Evolutionary conservation across 768 basidiomycete species (phyloP).

Genomic region (Leccinum uliginosum): DNA sequence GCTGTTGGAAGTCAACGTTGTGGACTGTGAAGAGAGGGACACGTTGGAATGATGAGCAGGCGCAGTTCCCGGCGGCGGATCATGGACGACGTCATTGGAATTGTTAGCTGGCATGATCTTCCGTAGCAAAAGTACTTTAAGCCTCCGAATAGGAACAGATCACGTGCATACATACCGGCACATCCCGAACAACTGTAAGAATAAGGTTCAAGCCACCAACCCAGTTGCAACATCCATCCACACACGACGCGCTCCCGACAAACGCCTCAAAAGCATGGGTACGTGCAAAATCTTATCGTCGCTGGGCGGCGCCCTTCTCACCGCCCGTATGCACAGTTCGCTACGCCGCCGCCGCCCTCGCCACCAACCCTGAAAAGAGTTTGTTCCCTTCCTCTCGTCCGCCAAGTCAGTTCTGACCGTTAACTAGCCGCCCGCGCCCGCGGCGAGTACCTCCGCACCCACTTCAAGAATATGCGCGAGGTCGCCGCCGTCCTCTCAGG

Average conservation of each 20-base stretch:
- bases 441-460: constrained; percentile 96
- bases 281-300: constrained; percentile 30
- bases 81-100: constrained; percentile 21
- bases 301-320: constrained; percentile 10
- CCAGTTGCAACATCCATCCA: constrained; percentile 21
- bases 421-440: constrained; percentile 80
- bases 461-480: constrained; percentile 99
- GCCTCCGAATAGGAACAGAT: not conserved
- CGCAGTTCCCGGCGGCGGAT: constrained; percentile 16
- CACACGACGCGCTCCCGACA: constrained; percentile 30
- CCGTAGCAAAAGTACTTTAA: not conserved
- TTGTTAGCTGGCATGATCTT: constrained; percentile 26
- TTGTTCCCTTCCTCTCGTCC: constrained; percentile 27
- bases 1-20: constrained; percentile 20
- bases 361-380: constrained; percentile 96
- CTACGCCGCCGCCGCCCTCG: constrained; percentile 85
- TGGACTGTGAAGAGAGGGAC: constrained; percentile 30
- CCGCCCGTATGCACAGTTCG: constrained; percentile 55
- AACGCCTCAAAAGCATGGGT: constrained; percentile 63
- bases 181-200: constrained; percentile 26
- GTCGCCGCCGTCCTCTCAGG: constrained; percentile 93
- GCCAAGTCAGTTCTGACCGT: constrained; percentile 8
- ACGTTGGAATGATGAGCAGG: constrained; percentile 23
- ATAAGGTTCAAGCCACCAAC: constrained; percentile 32
- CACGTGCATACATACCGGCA: constrained; percentile 12